Base-by-base conservation (phyloP, 805 yeast species). In the Candida mattraensis region DNA sequence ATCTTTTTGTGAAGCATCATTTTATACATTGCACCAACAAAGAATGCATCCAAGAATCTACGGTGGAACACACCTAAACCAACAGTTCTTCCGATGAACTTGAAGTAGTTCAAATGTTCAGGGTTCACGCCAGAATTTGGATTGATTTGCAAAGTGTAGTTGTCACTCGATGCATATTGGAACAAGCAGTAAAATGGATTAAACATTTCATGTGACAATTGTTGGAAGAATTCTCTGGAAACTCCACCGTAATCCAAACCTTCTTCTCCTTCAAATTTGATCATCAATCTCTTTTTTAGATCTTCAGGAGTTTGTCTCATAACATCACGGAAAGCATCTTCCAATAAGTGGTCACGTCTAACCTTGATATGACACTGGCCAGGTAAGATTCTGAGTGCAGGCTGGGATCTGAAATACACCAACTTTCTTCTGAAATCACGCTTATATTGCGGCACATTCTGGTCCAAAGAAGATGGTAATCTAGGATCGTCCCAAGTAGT, bases 401-500 rank as follows among this genome's bases (percentile, higher is more conserved):
- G 99, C 68, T 93, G 99, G 4, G 97, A 88, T 64, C 99, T 78
- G 78, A 93, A 93, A 65, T 93, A 93, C 47, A 93, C 91, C 40
- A 93, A 87, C 69, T 93, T 93, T 67, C 99, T 81, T 67, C 99
- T 78, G 68, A 93, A 93, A 64, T 93, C 99, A 70, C 99, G 91
- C 75, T 93, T 93, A 65, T 93, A 93, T 67, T 93, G 98, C 15
- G 99, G 99, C 53, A 93, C 99, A 52, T 91, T 91, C 67, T 93
- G 98, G 63, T 93, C 99, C 52, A 93, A 70, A 7, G 96, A 86
- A 5, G 97, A 87, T 34, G 99, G 99, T 60, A 93, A 74, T 59
- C 99, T 81, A 46, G 99, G 99, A 61, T 93, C 99, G 65, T 93
- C 99, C 99, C 99, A 93, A 1, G 99, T 93, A 0, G 99, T 93